phyloP scores from a whole-genome alignment of 495 filamentous ascomycete species.

The Hypoxylon rickii region DNA sequence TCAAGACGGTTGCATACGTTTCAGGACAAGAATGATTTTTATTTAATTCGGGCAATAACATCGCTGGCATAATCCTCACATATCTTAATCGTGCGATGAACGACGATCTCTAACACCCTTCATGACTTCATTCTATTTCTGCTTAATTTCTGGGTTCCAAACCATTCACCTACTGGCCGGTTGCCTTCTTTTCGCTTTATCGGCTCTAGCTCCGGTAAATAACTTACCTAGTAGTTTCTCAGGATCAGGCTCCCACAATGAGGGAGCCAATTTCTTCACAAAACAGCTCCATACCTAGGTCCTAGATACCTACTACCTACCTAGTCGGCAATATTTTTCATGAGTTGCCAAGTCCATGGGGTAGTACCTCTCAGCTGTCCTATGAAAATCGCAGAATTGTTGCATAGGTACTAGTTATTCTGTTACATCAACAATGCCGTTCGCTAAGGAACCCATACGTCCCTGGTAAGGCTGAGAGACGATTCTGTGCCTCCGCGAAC shows the following conservation, averaged over 20 bases:
- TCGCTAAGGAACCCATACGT: too few relatives aligned
- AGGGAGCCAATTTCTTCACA: too few relatives aligned
- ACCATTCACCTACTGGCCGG: constrained; percentile 5
- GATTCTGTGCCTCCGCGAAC: constrained; percentile 14
- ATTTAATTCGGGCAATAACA: constrained; percentile 1
- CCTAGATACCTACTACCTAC: too few relatives aligned
- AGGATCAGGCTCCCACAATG: not conserved
- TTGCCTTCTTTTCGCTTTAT: not conserved
- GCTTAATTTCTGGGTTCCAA: not conserved
- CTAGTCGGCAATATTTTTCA: too few relatives aligned
- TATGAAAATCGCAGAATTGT: too few relatives aligned
- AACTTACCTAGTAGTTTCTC: not conserved
- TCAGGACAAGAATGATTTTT: not conserved
- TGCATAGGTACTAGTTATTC: too few relatives aligned
- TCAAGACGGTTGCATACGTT: constrained; percentile 7
- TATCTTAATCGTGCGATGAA: not conserved
- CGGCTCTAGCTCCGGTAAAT: not conserved
- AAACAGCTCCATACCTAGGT: too few relatives aligned
- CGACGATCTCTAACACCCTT: not conserved
- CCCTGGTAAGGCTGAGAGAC: constrained; percentile 21
- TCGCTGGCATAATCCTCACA: constrained; percentile 1
- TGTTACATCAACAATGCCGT: too few relatives aligned
- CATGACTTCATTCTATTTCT: constrained; percentile 18
- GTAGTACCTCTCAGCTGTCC: too few relatives aligned
- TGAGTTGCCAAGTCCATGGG: too few relatives aligned